Evolutionary conservation across 2,329 filamentous ascomycete genomes (phyloP), one percentile per base, ranked within the genome.

Genomic region (Biscogniauxia sp.): DNA sequence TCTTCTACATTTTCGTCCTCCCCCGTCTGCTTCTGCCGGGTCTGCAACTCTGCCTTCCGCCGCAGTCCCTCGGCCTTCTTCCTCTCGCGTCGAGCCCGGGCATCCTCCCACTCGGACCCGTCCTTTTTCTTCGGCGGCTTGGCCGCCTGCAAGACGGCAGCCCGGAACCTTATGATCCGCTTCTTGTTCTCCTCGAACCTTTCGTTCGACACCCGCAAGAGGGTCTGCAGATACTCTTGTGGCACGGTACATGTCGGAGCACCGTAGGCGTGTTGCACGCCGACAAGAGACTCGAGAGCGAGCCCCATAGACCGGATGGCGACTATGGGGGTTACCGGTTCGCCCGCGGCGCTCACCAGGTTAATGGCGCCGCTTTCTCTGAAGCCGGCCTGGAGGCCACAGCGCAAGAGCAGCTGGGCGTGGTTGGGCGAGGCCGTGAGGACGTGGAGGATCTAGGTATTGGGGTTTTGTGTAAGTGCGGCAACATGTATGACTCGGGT

Each of bases 291-390:
- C 76, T 96, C 92, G 63, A 97, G 86, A 0, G 86, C 84, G 1
- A 97, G 81, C 0, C 93, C 93, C 74, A 91, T 90, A 5, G 91
- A 93, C 19, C 94, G 87, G 32, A 98, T 86, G 2, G 90, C 94
- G 2, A 97, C 91, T 74, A 97, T 90, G 1, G 92, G 92, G 19
- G 73, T 83, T 4, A 74, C 67, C 0, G 74, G 64, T 2, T 77
- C 74, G 19, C 76, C 74, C 13, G 74, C 73, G 1, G 68, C 57
- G 1, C 72, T 68, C 0, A 76, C 74, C 53, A 92, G 73, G 69
- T 89, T 91, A 60, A 96, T 82, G 55, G 94, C 89, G 19, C 94
- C 94, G 61, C 90, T 95, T 77, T 98, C 94, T 15, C 94, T 88
- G 73, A 97, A 97, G 0, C 94, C 94, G 3, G 92, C 89, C 68